These are phyloP conservation scores for Hsuehochloa calcarea DNA, from an alignment of 176 grass and related monocot species.

Conservation along the genomic window DNA sequence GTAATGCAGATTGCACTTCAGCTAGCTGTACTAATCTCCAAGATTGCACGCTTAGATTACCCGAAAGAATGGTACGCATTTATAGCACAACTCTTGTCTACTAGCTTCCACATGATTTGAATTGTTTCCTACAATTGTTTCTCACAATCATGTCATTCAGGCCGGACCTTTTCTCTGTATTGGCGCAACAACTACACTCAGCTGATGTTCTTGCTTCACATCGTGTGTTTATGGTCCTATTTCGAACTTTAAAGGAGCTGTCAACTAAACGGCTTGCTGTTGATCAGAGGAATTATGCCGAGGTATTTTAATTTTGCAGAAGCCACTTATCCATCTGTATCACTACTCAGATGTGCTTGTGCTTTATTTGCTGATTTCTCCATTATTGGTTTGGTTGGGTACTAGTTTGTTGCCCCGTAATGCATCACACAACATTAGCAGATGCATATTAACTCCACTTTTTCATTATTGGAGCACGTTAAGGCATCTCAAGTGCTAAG, in stretches of 20 bases:
- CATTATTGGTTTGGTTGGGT: background rate
- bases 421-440: background rate
- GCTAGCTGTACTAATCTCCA: constrained; percentile 91
- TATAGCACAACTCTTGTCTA: background rate
- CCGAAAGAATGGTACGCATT: constrained; percentile 88
- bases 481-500: background rate
- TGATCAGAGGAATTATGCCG: constrained; percentile 77
- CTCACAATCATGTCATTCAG: constrained; percentile 51
- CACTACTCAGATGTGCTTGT: background rate
- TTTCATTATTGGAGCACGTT: background rate
- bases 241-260: constrained; percentile 94
- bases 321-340: constrained; percentile 15
- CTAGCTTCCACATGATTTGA: constrained; percentile 17
- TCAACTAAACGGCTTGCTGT: constrained; percentile 89
- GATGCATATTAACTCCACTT: constrained; percentile 16
- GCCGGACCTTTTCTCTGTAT: constrained; percentile 78
- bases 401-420: background rate
- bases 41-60: constrained; percentile 96
- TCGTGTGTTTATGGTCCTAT: constrained; percentile 85
- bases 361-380: background rate
- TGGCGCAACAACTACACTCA: constrained; percentile 82
- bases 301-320: constrained; percentile 58
- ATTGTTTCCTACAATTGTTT: constrained; percentile 7
- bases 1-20: constrained; percentile 77
- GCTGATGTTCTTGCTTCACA: constrained; percentile 90